Evolutionary conservation across 208 protist species (phyloP).

Genomic region (Crithidia thermophila): DNA sequence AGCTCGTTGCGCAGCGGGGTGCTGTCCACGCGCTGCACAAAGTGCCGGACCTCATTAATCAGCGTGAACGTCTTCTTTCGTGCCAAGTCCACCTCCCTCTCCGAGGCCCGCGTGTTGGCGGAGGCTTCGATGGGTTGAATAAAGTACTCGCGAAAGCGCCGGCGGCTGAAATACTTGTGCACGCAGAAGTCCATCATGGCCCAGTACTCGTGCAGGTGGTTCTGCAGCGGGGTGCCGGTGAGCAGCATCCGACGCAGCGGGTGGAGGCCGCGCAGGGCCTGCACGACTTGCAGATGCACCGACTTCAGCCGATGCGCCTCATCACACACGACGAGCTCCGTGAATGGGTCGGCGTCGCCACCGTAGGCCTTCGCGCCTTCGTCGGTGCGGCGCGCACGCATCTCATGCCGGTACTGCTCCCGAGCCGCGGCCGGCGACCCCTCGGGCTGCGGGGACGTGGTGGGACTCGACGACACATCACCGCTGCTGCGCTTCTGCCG

Average conservation of each 20-base stretch:
- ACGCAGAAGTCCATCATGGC: constrained; percentile 91
- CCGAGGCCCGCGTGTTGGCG: constrained; percentile 50
- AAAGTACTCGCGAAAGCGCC: constrained; percentile 77
- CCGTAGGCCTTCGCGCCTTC: constrained; percentile 39
- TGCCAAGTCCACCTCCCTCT: constrained; percentile 55
- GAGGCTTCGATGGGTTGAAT: constrained; percentile 74
- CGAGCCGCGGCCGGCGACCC: background rate
- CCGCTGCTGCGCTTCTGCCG: background rate
- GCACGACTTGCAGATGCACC: constrained; percentile 65
- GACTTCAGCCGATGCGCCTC: constrained; percentile 94
- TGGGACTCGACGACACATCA: background rate
- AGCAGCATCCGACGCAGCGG: constrained; percentile 88
- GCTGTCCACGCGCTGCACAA: constrained; percentile 86
- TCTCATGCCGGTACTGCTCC: constrained; percentile 14
- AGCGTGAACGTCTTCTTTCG: constrained; percentile 83
- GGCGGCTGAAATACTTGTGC: constrained; percentile 74
- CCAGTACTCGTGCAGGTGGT: constrained; percentile 93
- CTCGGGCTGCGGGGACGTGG: background rate
- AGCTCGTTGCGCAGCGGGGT: constrained; percentile 67
- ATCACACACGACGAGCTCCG: constrained; percentile 92
- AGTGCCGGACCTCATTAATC: constrained; percentile 74
- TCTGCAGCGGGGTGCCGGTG: constrained; percentile 94
- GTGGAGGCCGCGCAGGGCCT: constrained; percentile 64
- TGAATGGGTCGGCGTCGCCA: constrained; percentile 45
- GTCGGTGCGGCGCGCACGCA: constrained; percentile 20